Evolutionary conservation across 2,329 filamentous ascomycete species (phyloP).

Genomic region (Penicillium italicum): DNA sequence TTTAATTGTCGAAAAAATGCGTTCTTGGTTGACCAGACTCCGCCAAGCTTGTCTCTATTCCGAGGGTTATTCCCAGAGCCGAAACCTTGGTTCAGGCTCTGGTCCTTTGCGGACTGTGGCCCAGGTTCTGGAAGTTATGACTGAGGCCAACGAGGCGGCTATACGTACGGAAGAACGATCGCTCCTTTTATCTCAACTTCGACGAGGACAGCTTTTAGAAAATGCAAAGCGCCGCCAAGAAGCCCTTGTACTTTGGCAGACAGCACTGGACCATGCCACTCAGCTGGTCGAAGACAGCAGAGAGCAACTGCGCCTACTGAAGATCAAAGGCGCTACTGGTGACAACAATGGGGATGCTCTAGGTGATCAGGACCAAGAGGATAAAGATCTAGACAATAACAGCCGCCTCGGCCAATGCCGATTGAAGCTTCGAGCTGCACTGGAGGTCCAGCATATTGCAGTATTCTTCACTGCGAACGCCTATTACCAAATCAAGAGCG

Average conservation of each 20-base stretch:
- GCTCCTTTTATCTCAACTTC: constrained; percentile 61
- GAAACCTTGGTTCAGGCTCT: constrained; percentile 58
- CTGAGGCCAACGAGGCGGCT: constrained; percentile 71
- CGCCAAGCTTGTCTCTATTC: constrained; percentile 84
- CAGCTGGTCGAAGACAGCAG: constrained; percentile 59
- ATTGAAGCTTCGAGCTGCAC: constrained; percentile 64
- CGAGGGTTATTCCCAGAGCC: constrained; percentile 68
- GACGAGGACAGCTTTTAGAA: constrained; percentile 73
- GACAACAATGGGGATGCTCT: constrained; percentile 19
- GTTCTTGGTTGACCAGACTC: constrained; percentile 70
- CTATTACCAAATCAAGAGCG: constrained; percentile 76
- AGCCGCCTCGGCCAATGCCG: constrained; percentile 56
- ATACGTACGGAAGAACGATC: constrained; percentile 67
- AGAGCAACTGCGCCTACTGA: constrained; percentile 51
- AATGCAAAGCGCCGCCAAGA: constrained; percentile 65
- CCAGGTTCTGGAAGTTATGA: constrained; percentile 87
- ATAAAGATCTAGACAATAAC: constrained; percentile 40
- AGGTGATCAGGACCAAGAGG: constrained; percentile 37
- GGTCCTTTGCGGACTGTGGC: constrained; percentile 74
- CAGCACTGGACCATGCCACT: constrained; percentile 50
- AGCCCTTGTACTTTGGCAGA: constrained; percentile 67
- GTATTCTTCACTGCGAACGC: constrained; percentile 82
- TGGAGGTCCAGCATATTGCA: constrained; percentile 78
- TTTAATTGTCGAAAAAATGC: constrained; percentile 65
- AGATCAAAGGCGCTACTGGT: constrained; percentile 22